Percentiles rank a stretch among this genome's conserved stretches.
phyloP scores from a whole-genome alignment of 768 basidiomycete species.

The Coprinopsis cinerea region DNA sequence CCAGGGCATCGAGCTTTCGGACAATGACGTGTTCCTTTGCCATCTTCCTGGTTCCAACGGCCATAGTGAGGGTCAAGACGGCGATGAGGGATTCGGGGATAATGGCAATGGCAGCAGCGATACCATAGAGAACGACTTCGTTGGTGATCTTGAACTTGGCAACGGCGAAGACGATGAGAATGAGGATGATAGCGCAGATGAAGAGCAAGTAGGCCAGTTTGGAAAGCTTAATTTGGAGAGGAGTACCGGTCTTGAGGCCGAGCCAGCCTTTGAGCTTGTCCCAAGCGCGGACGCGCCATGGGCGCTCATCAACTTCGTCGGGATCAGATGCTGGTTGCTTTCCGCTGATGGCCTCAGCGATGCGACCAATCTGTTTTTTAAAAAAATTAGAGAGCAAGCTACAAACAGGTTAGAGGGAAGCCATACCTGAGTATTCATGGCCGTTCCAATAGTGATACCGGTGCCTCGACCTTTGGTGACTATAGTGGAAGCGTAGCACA shows the following conservation, averaged over 20 bases:
- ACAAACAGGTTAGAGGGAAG: constrained; percentile 10
- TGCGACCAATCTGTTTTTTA: constrained; percentile 28
- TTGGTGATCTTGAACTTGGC: constrained; percentile 26
- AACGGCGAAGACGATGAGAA: constrained; percentile 33
- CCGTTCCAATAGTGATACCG: constrained; percentile 42
- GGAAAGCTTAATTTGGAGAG: constrained; percentile 31
- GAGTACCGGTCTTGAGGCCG: constrained; percentile 30
- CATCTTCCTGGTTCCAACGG: constrained; percentile 50
- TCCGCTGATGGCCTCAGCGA: constrained; percentile 29
- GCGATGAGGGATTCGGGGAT: constrained; percentile 39
- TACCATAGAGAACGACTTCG: constrained; percentile 31
- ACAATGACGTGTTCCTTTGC: constrained; percentile 56
- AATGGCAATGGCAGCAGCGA: constrained; percentile 33
- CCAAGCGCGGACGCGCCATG: constrained; percentile 19
- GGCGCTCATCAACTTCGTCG: constrained; percentile 15
- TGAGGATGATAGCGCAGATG: constrained; percentile 29
- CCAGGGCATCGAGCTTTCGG: constrained; percentile 56
- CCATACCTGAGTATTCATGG: constrained; percentile 47
- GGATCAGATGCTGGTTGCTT: constrained; percentile 12
- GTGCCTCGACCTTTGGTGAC: constrained; percentile 44
- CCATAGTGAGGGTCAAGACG: constrained; percentile 53
- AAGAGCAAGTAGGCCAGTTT: constrained; percentile 32
- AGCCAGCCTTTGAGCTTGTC: constrained; percentile 21
- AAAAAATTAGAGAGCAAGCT: not conserved
- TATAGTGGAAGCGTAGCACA: constrained; percentile 38